phyloP scores from a whole-genome alignment of 192 early-diverging fungal species.

The Spinellus fusiger region DNA sequence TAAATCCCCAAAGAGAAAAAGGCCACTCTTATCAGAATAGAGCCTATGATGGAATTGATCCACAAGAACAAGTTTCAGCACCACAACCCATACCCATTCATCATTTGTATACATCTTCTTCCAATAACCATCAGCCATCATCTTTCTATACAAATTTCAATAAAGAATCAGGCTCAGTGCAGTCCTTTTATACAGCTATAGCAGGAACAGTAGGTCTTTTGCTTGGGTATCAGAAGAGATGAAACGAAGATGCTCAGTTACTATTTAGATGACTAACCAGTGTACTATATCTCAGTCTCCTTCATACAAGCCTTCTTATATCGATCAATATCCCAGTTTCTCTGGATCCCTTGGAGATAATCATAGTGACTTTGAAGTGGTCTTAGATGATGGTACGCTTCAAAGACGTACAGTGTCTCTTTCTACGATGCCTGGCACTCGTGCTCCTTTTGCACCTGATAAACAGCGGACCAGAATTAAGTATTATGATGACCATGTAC shows the following conservation, averaged over 20 bases:
- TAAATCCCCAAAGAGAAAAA: no score
- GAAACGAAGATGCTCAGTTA: constrained; percentile 56
- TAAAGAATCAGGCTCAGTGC: constrained; percentile 24
- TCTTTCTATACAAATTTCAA: neutral
- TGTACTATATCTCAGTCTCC: neutral
- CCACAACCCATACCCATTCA: no score
- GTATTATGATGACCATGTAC: neutral
- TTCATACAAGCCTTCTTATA: neutral
- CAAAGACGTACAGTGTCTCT: constrained; percentile 29
- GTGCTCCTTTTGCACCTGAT: neutral
- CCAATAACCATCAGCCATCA: neutral
- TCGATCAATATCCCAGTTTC: neutral
- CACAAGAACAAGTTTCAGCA: no score
- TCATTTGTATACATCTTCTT: no score
- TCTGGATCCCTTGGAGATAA: constrained; percentile 30
- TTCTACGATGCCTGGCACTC: constrained; percentile 25
- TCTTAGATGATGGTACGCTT: constrained; percentile 34
- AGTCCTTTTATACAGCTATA: constrained; percentile 41
- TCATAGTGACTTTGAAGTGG: constrained; percentile 33
- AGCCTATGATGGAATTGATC: no score
- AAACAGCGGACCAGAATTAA: neutral
- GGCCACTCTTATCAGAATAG: no score
- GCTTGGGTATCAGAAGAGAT: no score
- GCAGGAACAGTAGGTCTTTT: constrained; percentile 25
- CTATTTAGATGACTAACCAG: neutral